These are phyloP conservation scores for Monilinia vaccinii-corymbosi DNA, from an alignment of 2,329 filamentous ascomycete species.

Conservation along the genomic window DNA sequence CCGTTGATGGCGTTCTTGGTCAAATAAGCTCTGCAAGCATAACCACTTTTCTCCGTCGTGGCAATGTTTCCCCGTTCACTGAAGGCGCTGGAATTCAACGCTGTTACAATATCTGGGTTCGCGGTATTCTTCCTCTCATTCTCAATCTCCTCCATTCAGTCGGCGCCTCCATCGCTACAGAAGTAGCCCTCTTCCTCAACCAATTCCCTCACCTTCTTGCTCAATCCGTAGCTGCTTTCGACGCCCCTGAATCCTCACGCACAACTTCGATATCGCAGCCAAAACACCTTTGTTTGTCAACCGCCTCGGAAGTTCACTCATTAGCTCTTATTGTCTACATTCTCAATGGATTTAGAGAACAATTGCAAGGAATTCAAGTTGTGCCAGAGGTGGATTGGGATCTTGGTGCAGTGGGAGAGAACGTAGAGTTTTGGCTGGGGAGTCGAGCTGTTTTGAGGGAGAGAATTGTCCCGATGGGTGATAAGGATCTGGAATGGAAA, in stretches of 20 bases:
- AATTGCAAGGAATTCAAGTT: constrained; percentile 53
- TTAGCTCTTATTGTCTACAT: constrained; percentile 68
- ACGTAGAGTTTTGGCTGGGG: constrained; percentile 73
- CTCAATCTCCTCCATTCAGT: constrained; percentile 81
- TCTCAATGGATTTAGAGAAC: constrained; percentile 54
- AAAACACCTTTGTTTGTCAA: constrained; percentile 60
- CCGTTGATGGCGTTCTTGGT: constrained; percentile 73
- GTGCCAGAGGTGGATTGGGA: constrained; percentile 73
- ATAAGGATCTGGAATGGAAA: constrained; percentile 58
- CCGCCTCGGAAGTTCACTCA: constrained; percentile 70
- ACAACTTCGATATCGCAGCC: constrained; percentile 40
- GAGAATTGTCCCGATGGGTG: constrained; percentile 62
- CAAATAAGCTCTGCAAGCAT: constrained; percentile 73
- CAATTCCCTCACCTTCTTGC: constrained; percentile 74
- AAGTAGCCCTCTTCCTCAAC: constrained; percentile 80
- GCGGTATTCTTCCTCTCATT: constrained; percentile 77
- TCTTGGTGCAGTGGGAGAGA: constrained; percentile 60
- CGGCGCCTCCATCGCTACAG: constrained; percentile 70
- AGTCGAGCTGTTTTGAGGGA: constrained; percentile 61
- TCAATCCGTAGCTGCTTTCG: constrained; percentile 64
- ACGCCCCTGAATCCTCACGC: constrained; percentile 45
- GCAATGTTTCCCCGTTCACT: constrained; percentile 69
- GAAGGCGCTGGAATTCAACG: constrained; percentile 57
- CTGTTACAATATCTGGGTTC: constrained; percentile 83
- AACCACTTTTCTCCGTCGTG: constrained; percentile 64